Evolutionary conservation across 1,284 basidiomycete species (phyloP).

Genomic region (Rhizoctonia solani): DNA sequence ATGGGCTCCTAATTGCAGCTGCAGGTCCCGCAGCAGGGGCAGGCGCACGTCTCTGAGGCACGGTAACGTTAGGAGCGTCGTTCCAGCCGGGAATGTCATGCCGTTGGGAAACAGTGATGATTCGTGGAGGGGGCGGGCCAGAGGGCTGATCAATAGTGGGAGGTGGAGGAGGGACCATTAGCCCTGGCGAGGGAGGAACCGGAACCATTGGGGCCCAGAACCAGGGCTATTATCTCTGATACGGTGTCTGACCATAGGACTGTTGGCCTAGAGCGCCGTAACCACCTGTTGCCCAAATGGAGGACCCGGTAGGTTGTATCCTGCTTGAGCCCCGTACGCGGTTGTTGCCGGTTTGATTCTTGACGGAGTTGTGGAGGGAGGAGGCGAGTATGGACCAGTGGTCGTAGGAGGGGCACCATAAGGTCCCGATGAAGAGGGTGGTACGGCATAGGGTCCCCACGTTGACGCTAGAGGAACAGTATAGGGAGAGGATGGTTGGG

Average conservation of each 20-base stretch:
- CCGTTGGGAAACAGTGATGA: slow-evolving; percentile 54
- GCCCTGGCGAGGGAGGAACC: too few species aligned
- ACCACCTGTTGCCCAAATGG: slow-evolving; percentile 18
- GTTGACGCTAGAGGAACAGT: not conserved
- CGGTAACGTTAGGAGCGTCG: slow-evolving; percentile 69
- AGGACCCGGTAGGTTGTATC: slow-evolving; percentile 26
- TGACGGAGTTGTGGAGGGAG: slow-evolving; percentile 40
- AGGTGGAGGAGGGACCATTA: slow-evolving; percentile 49
- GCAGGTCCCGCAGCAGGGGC: slow-evolving; percentile 59
- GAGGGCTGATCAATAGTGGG: slow-evolving; percentile 48
- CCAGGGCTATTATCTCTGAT: slow-evolving; percentile 40
- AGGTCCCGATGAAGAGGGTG: not conserved
- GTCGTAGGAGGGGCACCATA: slow-evolving; percentile 9
- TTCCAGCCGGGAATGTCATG: slow-evolving; percentile 87
- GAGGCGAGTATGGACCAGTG: slow-evolving; percentile 41
- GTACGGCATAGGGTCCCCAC: not conserved
- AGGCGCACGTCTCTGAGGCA: slow-evolving; percentile 57
- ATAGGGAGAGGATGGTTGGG: not conserved
- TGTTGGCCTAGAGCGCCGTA: not conserved
- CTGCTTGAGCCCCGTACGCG: slow-evolving; percentile 35
- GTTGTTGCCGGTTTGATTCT: too few species aligned
- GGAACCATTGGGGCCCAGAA: slow-evolving; percentile 39
- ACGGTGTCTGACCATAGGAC: not conserved
- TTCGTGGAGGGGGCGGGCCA: slow-evolving; percentile 44
- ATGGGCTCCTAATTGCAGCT: slow-evolving; percentile 81